phyloP scores from a whole-genome alignment of 164 flowering plant genomes.

The Warburgia ugandensis region DNA sequence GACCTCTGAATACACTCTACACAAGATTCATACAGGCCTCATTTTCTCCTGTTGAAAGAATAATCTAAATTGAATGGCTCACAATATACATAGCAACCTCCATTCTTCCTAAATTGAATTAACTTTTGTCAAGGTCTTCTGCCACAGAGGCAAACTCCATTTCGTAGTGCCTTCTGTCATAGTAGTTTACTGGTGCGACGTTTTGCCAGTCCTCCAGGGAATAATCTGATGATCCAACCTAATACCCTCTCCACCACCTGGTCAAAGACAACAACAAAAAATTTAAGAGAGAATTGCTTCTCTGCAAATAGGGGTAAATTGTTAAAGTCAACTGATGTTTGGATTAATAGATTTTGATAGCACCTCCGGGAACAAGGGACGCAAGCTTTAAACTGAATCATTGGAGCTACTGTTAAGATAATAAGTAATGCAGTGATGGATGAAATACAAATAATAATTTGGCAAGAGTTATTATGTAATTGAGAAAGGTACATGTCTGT shows the following conservation, averaged over 20 bases:
- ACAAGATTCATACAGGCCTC: no score
- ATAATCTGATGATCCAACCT: constrained; percentile 98
- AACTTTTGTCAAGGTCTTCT: background rate
- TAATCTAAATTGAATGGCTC: background rate
- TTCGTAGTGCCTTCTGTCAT: constrained; percentile 17
- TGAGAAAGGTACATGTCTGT: no score
- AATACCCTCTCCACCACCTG: constrained; percentile 96
- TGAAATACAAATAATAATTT: no score
- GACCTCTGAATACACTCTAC: no score
- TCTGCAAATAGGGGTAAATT: background rate
- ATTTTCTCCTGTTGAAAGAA: background rate
- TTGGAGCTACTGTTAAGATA: background rate
- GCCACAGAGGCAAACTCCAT: background rate
- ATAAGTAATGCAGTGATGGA: background rate
- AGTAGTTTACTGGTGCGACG: constrained; percentile 77
- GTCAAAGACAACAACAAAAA: background rate
- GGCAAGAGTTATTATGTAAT: no score
- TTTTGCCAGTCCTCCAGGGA: constrained; percentile 89
- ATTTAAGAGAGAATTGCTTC: background rate
- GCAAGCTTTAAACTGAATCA: no score
- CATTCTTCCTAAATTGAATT: background rate
- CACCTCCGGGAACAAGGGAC: background rate
- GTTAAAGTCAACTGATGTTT: background rate
- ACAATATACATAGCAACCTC: background rate
- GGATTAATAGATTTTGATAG: background rate